Evolutionary conservation across 257 asterid species (phyloP).

Genomic region (Hygrophila difformis): DNA sequence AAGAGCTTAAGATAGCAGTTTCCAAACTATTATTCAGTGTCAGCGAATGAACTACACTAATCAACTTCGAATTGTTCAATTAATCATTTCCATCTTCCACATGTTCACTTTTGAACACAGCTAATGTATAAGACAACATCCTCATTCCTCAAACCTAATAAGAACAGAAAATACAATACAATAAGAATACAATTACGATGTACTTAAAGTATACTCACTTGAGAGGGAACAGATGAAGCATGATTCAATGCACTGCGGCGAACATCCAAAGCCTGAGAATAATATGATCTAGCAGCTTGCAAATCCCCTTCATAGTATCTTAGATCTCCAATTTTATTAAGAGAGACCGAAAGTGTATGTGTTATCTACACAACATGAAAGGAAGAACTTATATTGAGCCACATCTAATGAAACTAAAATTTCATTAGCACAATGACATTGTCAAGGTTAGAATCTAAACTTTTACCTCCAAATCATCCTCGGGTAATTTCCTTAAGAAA

Average conservation of each 20-base stretch:
- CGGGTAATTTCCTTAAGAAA: constrained; percentile 66
- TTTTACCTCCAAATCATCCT: constrained; percentile 70
- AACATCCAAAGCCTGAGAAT: constrained; percentile 81
- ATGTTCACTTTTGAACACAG: no score
- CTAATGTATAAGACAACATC: no score
- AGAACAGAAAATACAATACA: no score
- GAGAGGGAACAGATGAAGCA: constrained; percentile 50
- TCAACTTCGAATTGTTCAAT: no score
- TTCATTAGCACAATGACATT: constrained; percentile 4
- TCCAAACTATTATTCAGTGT: no score
- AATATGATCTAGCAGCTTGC: constrained; percentile 64
- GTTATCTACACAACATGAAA: constrained; percentile 41
- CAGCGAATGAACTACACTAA: no score
- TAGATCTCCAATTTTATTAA: constrained; percentile 91
- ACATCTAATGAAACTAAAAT: not conserved
- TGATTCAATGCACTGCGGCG: constrained; percentile 62
- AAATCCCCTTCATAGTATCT: constrained; percentile 81
- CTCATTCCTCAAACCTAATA: no score
- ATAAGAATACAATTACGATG: no score
- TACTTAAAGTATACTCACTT: constrained; percentile 36
- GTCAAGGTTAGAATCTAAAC: constrained; percentile 6
- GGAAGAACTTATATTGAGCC: constrained; percentile 5
- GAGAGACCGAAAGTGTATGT: constrained; percentile 92
- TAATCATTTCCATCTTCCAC: no score
- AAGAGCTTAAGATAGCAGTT: no score